These are phyloP conservation scores for Eimeria falciformis DNA, from an alignment of 169 alveolate species.

Conservation along the genomic window DNA sequence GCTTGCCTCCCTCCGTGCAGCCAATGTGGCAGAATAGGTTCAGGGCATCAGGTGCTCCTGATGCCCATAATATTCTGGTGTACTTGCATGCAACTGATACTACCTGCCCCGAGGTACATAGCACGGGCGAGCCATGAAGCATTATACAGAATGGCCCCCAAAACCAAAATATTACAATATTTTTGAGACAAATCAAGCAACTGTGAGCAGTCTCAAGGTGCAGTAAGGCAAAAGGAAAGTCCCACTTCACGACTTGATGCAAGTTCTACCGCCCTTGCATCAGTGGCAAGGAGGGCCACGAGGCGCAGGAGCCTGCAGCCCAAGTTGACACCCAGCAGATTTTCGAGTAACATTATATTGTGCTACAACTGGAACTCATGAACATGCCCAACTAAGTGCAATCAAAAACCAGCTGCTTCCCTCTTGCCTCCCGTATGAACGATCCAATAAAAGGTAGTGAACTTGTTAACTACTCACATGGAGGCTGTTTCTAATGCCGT, in stretches of 20 bases:
- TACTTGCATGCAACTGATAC: not conserved
- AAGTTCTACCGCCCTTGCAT: not conserved
- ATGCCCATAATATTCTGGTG: not conserved
- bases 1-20: not conserved
- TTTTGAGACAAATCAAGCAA: not conserved
- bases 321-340: not conserved
- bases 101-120: not conserved
- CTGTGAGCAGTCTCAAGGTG: not conserved
- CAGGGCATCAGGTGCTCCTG: constrained; percentile 3
- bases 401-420: no score
- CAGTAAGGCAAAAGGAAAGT: not conserved
- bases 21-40: not conserved
- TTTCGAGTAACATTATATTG: no score
- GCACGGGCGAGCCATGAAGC: not conserved
- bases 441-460: no score
- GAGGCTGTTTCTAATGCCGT: constrained; percentile 9
- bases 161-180: not conserved
- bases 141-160: not conserved
- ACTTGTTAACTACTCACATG: not conserved
- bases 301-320: constrained; percentile 25
- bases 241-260: not conserved
- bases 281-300: not conserved
- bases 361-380: no score
- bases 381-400: no score
- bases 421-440: no score